Evolutionary conservation across 345 rosid species (phyloP).

Genomic region (Populus nigra): DNA sequence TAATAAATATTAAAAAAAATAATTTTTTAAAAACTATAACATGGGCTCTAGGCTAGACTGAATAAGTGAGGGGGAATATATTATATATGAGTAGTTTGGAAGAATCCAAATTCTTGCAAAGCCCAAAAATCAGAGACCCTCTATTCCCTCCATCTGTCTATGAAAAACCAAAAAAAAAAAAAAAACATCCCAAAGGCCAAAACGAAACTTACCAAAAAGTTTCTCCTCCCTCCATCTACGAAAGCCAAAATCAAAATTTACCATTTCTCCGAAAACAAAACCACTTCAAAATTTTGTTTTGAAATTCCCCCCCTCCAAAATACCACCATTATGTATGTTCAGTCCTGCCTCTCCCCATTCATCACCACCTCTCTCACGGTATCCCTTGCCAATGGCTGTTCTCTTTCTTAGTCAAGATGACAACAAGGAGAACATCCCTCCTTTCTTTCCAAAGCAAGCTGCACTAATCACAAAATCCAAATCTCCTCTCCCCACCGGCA

Average conservation of each 20-base stretch:
- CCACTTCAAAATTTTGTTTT: slow-evolving; percentile 24
- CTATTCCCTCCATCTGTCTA: neutral
- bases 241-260: neutral
- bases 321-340: slow-evolving; percentile 26
- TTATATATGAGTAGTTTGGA: neutral
- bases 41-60: neutral
- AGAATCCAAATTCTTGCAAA: neutral
- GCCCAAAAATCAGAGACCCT: neutral
- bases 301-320: slow-evolving; percentile 26
- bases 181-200: neutral
- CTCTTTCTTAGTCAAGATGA: slow-evolving; percentile 11
- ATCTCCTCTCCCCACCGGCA: neutral
- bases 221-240: slow-evolving; percentile 19
- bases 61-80: neutral
- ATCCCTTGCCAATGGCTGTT: slow-evolving; percentile 18
- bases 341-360: neutral
- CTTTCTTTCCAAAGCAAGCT: slow-evolving; percentile 20
- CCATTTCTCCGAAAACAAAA: too few species aligned
- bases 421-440: slow-evolving; percentile 39
- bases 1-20: too few species aligned
- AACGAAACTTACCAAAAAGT: neutral
- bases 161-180: slow-evolving; percentile 10
- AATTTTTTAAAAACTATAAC: too few species aligned
- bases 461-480: neutral
- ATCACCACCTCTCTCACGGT: neutral